phyloP scores from a whole-genome alignment of 179 eudicot genomes.

The Sideroxylon spinosum region DNA sequence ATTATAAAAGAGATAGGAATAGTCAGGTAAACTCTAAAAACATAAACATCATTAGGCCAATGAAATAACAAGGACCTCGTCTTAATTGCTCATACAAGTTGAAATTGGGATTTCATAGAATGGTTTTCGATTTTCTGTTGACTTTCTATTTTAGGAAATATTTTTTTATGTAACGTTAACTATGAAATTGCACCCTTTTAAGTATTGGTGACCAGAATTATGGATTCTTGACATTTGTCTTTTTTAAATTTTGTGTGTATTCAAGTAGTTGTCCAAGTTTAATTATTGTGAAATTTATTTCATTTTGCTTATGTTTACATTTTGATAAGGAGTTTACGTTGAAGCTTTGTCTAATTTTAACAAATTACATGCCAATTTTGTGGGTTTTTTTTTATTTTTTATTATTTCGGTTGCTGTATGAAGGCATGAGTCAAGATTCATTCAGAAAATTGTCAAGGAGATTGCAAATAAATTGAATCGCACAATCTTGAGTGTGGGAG shows the following conservation, averaged over 20 bases:
- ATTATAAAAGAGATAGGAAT: background rate
- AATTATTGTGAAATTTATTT: background rate
- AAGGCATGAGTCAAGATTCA: background rate
- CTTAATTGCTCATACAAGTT: background rate
- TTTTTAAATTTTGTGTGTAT: background rate
- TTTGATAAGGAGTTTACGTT: no score
- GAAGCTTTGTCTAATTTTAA: background rate
- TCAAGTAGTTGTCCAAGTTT: background rate
- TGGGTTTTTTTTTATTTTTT: background rate
- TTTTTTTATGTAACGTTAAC: background rate
- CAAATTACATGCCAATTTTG: background rate
- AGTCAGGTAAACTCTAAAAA: background rate
- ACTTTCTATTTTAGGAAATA: background rate
- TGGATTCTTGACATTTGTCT: background rate
- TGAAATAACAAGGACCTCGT: background rate
- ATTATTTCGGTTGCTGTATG: background rate
- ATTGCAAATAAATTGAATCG: background rate
- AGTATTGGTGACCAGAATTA: background rate
- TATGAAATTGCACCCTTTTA: background rate
- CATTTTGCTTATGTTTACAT: background rate
- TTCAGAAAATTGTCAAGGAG: background rate
- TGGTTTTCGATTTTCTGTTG: background rate
- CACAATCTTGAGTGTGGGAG: background rate
- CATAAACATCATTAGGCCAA: background rate
- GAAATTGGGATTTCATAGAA: background rate